phyloP scores from a whole-genome alignment of 2,329 filamentous ascomycete genomes.

The Colletotrichum zoysiae region DNA sequence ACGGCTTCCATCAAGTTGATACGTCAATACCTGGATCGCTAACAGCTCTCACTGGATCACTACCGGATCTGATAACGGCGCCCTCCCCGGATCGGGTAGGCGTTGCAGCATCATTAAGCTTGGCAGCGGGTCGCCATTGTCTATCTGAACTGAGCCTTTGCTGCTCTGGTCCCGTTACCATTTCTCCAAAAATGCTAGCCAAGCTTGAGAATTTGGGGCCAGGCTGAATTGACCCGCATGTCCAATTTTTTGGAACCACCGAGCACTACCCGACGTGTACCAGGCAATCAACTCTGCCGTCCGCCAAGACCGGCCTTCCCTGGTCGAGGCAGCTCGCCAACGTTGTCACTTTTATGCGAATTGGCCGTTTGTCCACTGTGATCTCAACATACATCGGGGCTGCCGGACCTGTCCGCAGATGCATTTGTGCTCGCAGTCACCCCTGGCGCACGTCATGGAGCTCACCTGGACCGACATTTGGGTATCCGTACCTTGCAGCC shows the following conservation, averaged over 20 bases:
- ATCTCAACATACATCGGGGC: conserved; percentile 21
- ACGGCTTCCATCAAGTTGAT: conserved; percentile 26
- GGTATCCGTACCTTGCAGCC: conserved; percentile 6
- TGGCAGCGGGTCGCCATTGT: conserved; percentile 36
- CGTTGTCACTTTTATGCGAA: conserved; percentile 16
- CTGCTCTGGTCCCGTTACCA: not conserved
- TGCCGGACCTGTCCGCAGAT: not conserved
- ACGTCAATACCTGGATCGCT: conserved; percentile 24
- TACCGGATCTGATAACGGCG: conserved; percentile 38
- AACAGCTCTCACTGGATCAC: conserved; percentile 25
- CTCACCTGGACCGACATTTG: not conserved
- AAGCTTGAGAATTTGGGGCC: conserved; percentile 27
- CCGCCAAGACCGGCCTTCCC: conserved; percentile 28
- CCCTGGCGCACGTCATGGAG: conserved; percentile 41
- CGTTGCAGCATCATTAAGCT: conserved; percentile 16
- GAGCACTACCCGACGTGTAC: conserved; percentile 30
- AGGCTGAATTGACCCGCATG: conserved; percentile 13
- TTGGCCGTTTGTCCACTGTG: not conserved
- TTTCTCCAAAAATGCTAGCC: not conserved
- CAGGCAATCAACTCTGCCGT: conserved; percentile 13
- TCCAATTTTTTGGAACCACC: conserved; percentile 24
- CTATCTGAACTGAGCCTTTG: conserved; percentile 27
- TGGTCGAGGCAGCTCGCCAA: conserved; percentile 9
- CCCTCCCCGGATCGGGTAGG: conserved; percentile 28
- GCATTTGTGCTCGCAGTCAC: not conserved